Evolutionary conservation across 2,329 filamentous ascomycete species (phyloP).

Genomic region (Botrytis tulipae): DNA sequence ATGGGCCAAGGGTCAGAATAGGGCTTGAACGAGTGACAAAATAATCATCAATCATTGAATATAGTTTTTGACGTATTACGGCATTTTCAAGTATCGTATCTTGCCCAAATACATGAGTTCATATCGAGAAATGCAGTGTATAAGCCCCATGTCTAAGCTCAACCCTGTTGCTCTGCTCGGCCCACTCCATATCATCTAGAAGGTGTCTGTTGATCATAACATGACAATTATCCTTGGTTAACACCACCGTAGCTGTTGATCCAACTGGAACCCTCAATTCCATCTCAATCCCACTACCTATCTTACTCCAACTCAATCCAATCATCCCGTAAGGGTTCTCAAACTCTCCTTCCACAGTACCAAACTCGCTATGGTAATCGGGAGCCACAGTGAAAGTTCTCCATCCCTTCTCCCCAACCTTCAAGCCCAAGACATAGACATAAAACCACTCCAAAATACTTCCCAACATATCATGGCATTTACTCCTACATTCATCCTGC

Average conservation of each 20-base stretch:
- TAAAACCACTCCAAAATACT: slow-evolving; percentile 52
- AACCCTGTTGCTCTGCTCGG: background rate
- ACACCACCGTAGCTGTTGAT: background rate
- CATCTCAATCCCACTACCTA: background rate
- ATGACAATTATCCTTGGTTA: background rate
- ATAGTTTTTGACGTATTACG: background rate
- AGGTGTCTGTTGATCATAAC: background rate
- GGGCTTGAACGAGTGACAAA: background rate
- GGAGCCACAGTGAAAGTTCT: background rate
- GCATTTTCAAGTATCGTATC: background rate
- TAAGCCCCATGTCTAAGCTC: background rate
- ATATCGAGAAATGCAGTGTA: background rate
- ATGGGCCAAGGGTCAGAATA: background rate
- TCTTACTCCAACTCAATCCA: background rate
- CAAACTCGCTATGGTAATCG: background rate
- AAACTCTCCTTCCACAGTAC: background rate
- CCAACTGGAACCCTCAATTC: background rate
- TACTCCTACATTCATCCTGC: slow-evolving; percentile 45
- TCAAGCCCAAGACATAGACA: slow-evolving; percentile 17
- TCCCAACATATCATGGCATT: slow-evolving; percentile 50
- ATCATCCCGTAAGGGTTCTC: background rate
- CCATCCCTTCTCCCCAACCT: background rate
- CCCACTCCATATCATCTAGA: background rate
- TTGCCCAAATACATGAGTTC: background rate
- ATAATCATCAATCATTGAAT: background rate